Base-by-base conservation (phyloP, 2,329 filamentous ascomycete genomes). In the Esteya vermicola region DNA sequence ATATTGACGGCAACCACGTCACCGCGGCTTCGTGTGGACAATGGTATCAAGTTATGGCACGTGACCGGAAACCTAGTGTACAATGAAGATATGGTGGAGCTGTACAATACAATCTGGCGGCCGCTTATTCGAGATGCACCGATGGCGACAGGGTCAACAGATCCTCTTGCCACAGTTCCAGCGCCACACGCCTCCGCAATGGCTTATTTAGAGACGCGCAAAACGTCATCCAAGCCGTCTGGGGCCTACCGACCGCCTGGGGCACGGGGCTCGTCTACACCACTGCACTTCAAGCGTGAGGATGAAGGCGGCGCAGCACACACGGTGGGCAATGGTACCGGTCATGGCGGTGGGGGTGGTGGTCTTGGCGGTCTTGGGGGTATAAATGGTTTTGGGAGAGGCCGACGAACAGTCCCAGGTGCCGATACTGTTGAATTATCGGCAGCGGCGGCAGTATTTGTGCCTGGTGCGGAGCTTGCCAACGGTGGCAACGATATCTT, bases 1-100 rank as follows among this genome's bases (percentile, higher is more conserved):
- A 88, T 98, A 56, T 72, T 98, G 67, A 96, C 91, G 32, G 91
- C 91, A n/a, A 98, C 89, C 18, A 96, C 89, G 13, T 95, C 86
- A 50, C 91, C 91, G 6, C 81, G 91, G 47, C 75, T 98, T 43
- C 82, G 91, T 50, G 91, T 98, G 33, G 91, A 98, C 65, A 98
- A 98, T 53, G 91, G 89, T 44, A 73, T 98, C 50, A 88, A 88
- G 57, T 74, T 98, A 51, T 98, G 88, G 84, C 89, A 98, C 58
- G 81, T 93, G 26, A 75, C 78, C 47, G 91, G 91, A 34, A 71
- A 72, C 27, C 67, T 98, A 51, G 88, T 95, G 81, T 98, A 95
- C 68, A 85, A 86, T 54, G 82, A 93, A 61, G 91, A 96, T 48
- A 85, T 95, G 77, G 74, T 78, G 38, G 91, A 98, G 65, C 68